phyloP scores from a whole-genome alignment of 768 basidiomycete species.

The Lanmaoa rubissima region DNA sequence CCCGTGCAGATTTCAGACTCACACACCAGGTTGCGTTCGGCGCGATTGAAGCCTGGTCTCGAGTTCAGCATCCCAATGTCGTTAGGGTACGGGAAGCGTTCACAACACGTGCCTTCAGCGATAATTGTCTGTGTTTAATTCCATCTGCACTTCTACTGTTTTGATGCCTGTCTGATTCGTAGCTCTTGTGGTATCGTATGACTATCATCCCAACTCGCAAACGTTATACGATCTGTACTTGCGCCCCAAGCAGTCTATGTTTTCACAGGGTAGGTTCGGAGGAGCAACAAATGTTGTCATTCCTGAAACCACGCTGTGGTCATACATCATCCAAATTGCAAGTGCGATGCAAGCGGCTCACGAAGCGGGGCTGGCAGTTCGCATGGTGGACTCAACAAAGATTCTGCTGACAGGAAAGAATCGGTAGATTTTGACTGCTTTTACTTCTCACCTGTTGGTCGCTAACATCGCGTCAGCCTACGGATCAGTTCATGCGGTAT shows the following conservation, averaged over 20 bases:
- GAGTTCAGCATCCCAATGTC: slow-evolving; percentile 82
- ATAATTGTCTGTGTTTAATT: slow-evolving; percentile 65
- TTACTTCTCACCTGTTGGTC: not conserved
- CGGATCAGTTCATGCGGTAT: slow-evolving; percentile 87
- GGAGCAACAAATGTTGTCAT: slow-evolving; percentile 37
- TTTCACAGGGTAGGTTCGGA: slow-evolving; percentile 36
- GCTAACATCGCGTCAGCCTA: slow-evolving; percentile 45
- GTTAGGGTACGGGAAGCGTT: slow-evolving; percentile 87
- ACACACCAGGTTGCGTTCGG: slow-evolving; percentile 78
- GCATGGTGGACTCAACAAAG: slow-evolving; percentile 84
- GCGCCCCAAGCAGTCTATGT: slow-evolving; percentile 47
- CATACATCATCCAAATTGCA: slow-evolving; percentile 87
- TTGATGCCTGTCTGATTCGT: slow-evolving; percentile 8
- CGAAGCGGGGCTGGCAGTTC: slow-evolving; percentile 72
- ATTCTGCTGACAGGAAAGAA: slow-evolving; percentile 88
- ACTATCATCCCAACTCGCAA: slow-evolving; percentile 80
- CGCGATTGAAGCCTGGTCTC: slow-evolving; percentile 82
- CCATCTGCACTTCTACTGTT: slow-evolving; percentile 1
- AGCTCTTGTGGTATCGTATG: slow-evolving; percentile 92
- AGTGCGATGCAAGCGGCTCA: slow-evolving; percentile 86
- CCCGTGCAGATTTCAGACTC: slow-evolving; percentile 71
- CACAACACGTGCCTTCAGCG: slow-evolving; percentile 89
- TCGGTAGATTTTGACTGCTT: slow-evolving; percentile 44
- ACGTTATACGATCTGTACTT: slow-evolving; percentile 82
- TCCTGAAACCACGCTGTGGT: slow-evolving; percentile 86